Base-by-base conservation (phyloP, 768 basidiomycete species). In the Kondoa malvinella region DNA sequence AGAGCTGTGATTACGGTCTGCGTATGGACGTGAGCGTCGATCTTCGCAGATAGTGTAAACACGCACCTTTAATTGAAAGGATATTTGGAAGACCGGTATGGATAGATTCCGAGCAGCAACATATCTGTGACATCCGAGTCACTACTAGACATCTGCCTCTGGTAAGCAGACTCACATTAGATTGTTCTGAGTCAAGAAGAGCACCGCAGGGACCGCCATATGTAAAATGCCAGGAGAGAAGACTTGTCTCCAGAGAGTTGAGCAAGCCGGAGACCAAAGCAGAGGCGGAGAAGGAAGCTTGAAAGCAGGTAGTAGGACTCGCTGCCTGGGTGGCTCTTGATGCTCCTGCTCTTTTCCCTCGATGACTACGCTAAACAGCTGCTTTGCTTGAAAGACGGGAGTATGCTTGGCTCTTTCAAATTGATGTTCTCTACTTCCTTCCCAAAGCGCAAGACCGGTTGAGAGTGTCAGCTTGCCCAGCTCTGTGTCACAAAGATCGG, bases 161-260 rank as follows among this genome's bases (percentile, higher is more conserved):
- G 4, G 26, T 8, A 3, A 0, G 15, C 4, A 15, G n/a, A 57
- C 68, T 57, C 56, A 72, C 72, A 73, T 71, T 33, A 94, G 80
- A 79, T 94, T 71, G n/a, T 67, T 68, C 63, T 74, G 74, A 8
- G 73, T 58, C 26, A 64, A 84, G 76, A 94, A 97, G 73, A 95
- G 83, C 73, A 92, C 86, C 65, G 92, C 91, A n/a, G 92, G 92
- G 73, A 96, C 88, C 56, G 91, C 89, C 31, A 97, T 78, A 76
- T 94, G 92, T 88, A 89, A 94, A 76, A 89, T 92, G 76, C 94
- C 92, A 3, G 82, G 79, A 68, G 88, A 86, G 77, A 92, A 87
- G 27, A 95, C 81, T 68, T 88, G 87, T 27, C 34, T 56, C 21
- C 4, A n/a, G 33, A 67, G 31, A n/a, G n/a, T n/a, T n/a, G n/a